Base-by-base conservation (phyloP, 1,284 basidiomycete genomes). In the Peniophora sp. region DNA sequence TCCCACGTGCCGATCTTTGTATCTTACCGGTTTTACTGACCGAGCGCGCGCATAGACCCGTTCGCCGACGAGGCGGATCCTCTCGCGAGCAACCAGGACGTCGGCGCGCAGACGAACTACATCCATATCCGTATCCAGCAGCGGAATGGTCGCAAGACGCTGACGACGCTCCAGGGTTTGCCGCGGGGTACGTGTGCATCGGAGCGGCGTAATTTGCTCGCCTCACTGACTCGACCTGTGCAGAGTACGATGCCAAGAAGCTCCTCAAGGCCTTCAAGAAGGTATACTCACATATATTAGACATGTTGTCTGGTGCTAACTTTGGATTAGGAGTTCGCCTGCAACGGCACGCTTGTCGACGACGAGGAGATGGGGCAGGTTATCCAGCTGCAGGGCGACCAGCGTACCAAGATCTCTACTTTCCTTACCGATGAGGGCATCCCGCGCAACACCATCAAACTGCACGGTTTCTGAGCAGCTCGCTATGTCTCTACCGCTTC, bases 181-280 rank as follows among this genome's bases (percentile, higher is more conserved):
- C 92, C 92, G 54, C 93, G 91, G 74, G 85, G 93, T 92, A 60
- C 59, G 83, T 71, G 45, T 71, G 45, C 14, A 24, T 44, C 46
- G 36, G 10, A 35, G 39, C 20, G 22, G 14, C 35, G 14, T n/a
- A 35, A 34, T 44, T 45, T 45, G 27, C 12, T 22, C 49, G 19
- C 27, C 27, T 12, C 6, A 6, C 12, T 32, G 12, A 32, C 27
- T 50, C 27, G 52, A n/a, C 16, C n/a, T 20, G 20, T 34, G 17
- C 69, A 93, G 93, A 93, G 73, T 99, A 96, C 73, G 94, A 99
- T 72, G 81, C 87, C 56, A 97, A 97, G 85, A 99, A 98, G 77
- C 81, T 99, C 58, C 78, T 99, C 70, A 98, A 99, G 72, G 94
- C 92, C 20, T 98, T 99, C 80, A 99, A 99, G 83, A 97, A 96